Evolutionary conservation across 805 yeast species (phyloP), one percentile per base, ranked within the genome.

Genomic region (Starmerella apis): DNA sequence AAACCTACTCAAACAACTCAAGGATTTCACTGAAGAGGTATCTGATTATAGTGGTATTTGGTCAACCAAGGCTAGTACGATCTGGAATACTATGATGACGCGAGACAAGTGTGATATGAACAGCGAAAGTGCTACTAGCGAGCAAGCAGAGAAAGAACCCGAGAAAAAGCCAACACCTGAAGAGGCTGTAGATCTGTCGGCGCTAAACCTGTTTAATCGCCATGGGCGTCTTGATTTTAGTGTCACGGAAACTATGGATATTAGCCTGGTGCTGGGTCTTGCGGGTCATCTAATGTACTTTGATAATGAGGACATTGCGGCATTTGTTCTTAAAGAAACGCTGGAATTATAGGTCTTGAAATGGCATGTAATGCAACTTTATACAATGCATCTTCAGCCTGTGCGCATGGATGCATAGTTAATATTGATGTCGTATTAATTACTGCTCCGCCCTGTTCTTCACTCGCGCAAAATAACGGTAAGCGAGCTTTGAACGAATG

Each of bases 251-350:
- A 85, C 90, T 9, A 72, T 81, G 20, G 95, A 87, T 59, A 74
- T 87, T 19, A 83, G 94, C 25, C 65, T 86, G 31, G 71, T 90
- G 10, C 76, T 86, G 3, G 92, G 95, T 0, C 68, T 87, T 3
- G 84, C 83, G 50, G 86, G 95, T 0, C 98, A 90, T 65, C 79
- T 85, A 13, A 79, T 86, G 43, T 90, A 90, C 64, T 81, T 90
- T 63, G 95, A 86, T 61, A 94, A 86, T 58, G 74, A 78, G 46
- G 87, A 87, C 59, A 79, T 90, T 32, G 87, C 94, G 0, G 82
- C 81, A 0, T 88, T 90, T 58, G 64, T 90, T 4, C 65, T 88
- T 62, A 71, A 70, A 43, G 87, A 86, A 61, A 62, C 83, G 1
- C 45, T 47, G 18, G 31, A 38, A 10, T 4, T 38, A 7, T 24